These are phyloP conservation scores for Tolypocladium tundrense DNA, from an alignment of 2,329 filamentous ascomycete species.

Conservation along the genomic window DNA sequence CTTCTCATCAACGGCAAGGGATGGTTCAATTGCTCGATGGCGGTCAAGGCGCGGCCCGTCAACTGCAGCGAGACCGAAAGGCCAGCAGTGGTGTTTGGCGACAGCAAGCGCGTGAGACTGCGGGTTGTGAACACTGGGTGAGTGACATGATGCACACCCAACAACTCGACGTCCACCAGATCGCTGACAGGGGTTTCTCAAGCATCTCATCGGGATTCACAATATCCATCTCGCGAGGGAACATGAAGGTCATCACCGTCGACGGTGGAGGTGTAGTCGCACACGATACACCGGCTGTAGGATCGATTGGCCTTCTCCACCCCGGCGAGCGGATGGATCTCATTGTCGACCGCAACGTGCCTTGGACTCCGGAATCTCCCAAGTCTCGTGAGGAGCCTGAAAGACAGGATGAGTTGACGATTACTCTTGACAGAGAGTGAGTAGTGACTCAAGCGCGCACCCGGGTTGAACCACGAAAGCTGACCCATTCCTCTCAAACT, in stretches of 20 bases:
- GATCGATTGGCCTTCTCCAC: slow-evolving; percentile 9
- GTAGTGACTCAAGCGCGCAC: not conserved
- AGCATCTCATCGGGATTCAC: slow-evolving; percentile 5
- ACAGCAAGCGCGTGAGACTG: slow-evolving; percentile 5
- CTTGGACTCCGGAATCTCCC: not conserved
- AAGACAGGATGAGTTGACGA: not conserved
- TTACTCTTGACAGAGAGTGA: slow-evolving; percentile 8
- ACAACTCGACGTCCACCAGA: not conserved
- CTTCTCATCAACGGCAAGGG: slow-evolving; percentile 26
- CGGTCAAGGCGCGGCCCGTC: slow-evolving; percentile 6
- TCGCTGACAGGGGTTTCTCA: not conserved
- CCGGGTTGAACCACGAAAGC: not conserved
- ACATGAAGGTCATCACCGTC: slow-evolving; percentile 8
- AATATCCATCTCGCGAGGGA: slow-evolving; percentile 1
- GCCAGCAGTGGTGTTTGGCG: slow-evolving; percentile 4
- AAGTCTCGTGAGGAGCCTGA: not conserved
- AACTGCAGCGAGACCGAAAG: slow-evolving; percentile 4
- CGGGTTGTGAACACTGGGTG: slow-evolving; percentile 11
- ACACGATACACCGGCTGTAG: slow-evolving; percentile 4
- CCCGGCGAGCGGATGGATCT: slow-evolving; percentile 12
- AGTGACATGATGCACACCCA: not conserved
- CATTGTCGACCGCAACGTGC: slow-evolving; percentile 1
- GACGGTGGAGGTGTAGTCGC: slow-evolving; percentile 8
- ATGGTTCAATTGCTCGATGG: slow-evolving; percentile 10
- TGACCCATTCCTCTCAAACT: not conserved